Evolutionary conservation across 129 eudicot species (phyloP), one percentile per base, ranked within the genome.

Genomic region (Solidago caesia): DNA sequence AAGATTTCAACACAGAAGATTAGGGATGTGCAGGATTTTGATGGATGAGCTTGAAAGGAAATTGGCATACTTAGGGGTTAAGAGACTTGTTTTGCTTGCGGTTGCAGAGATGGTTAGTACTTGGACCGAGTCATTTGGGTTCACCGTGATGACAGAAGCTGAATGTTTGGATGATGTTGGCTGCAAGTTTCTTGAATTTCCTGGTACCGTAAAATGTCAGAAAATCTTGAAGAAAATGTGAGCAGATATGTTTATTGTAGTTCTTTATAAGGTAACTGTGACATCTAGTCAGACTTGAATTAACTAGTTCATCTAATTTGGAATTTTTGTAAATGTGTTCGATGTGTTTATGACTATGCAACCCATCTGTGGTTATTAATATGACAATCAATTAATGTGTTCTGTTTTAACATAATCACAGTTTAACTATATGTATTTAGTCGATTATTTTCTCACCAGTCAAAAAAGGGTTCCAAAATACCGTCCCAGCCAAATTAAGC

Each of bases 381-480:
- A 21, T 21, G 21, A 21, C 21, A 21, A 21, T 21, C 21, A 21
- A 21, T 21, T 21, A 21, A 21, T 21, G 21, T 21, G 21, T 21
- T 21, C 21, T 21, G 21, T 21, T 21, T 21, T 21, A 21, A 21
- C 21, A 21, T 21, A 21, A 21, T 21, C 21, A 14, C 72, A 71
- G 52, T 63, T 51, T 44, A 44, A 53, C 47, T 42, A 1, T 29
- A 21, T 15, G 5, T 71, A 39, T 25, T 71, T 59, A 92, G 65
- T 91, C 96, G 58, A 92, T 72, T 47, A 92, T 92, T 77, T 89
- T 90, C 80, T 92, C 98, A 7, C 98, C 98, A 1, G 96, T 92
- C 3, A 96, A 85, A 68, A 92, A 92, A 44, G 87, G 89, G 81
- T 92, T 92, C 96, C 96, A 92, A 21, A 92, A 85, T 51, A 92